Conservation (phyloP, 2,329 filamentous ascomycete species). For the Thermothelomyces thermophilus region DNA sequence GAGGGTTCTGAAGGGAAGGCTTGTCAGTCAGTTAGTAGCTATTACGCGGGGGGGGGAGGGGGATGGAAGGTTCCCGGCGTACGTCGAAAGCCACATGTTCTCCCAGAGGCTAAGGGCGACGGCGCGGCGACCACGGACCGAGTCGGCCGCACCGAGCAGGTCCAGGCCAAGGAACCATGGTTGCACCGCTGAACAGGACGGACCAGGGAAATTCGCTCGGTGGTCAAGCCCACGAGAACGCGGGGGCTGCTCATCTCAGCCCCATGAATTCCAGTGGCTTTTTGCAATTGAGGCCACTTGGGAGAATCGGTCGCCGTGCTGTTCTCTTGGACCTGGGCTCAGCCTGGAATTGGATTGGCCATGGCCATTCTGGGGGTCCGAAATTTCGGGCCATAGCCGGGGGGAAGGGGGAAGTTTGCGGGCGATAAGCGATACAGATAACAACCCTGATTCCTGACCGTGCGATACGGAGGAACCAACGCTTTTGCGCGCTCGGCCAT, state of each 20-base stretch:
- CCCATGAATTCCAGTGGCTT: slow-evolving; percentile 22
- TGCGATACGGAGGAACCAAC: not conserved
- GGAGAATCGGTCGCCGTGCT: not conserved
- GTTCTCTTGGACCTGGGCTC: too few species aligned
- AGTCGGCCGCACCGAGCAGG: slow-evolving; percentile 2
- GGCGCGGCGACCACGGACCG: not conserved
- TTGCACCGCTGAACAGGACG: not conserved
- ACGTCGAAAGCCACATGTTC: not conserved
- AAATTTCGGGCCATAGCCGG: not conserved
- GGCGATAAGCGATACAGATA: slow-evolving; percentile 14
- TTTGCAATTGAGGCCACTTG: slow-evolving; percentile 4
- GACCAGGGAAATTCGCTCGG: slow-evolving; percentile 21
- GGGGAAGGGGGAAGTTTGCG: not conserved
- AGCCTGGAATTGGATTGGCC: slow-evolving; percentile 11
- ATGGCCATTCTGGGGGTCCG: not conserved
- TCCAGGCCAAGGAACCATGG: slow-evolving; percentile 7
- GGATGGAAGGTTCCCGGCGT: not conserved
- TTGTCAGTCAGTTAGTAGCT: not conserved
- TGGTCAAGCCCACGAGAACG: slow-evolving; percentile 26
- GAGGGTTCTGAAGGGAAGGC: not conserved
- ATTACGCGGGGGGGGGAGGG: not conserved
- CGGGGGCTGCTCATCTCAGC: slow-evolving; percentile 30
- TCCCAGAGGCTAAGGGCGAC: not conserved
- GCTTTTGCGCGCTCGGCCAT: slow-evolving; percentile 8
- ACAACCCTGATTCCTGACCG: not conserved